Base-by-base conservation (phyloP, 2,329 filamentous ascomycete genomes). In the Lachnellula cervina region DNA sequence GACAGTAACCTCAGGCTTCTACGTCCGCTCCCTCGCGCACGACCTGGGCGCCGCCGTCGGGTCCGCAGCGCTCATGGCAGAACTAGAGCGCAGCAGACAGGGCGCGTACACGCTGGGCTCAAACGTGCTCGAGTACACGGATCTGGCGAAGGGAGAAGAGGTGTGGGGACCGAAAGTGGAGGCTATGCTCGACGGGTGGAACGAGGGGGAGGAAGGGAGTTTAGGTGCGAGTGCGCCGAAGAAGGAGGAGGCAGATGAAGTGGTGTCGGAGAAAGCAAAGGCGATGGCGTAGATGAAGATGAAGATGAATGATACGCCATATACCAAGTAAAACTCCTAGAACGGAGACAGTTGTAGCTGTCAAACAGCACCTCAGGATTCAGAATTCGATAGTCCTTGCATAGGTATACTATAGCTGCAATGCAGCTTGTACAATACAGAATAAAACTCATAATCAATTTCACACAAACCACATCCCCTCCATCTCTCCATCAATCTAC, bases 1-100 rank as follows among this genome's bases (percentile, higher is more conserved):
- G 83, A 96, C 89, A 0, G 93, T 97, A 51, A 91, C 91, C 2
- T 96, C 91, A 0, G 94, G 94, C 40, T 99, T 97, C 77, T 99
- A 99, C 71, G 92, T 99, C 14, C 88, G 94, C 60, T 95, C 89
- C 56, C 84, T 99, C 64, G 92, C 90, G 65, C 91, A 97, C 69
- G 94, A 99, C 67, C 80, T 99, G 3, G 94, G 93, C 21, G 78
- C 85, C 62, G 90, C 90, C 63, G 79, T 97, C 14, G 84, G 82
- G 51, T 96, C 90, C 13, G 84, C 89, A 23, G 94, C 82, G 35
- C 79, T 94, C 62, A 97, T 99, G 93, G 84, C 89, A 21, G 85
- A 88, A 64, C 81, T 99, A 19, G 81, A 88, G 55, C 86, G 94
- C 53, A 88, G 84, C 3, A 83, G 88, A 51, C 94, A 99, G 73